phyloP scores from a whole-genome alignment of 2,329 filamentous ascomycete species.

The Aspergillus brasiliensis region DNA sequence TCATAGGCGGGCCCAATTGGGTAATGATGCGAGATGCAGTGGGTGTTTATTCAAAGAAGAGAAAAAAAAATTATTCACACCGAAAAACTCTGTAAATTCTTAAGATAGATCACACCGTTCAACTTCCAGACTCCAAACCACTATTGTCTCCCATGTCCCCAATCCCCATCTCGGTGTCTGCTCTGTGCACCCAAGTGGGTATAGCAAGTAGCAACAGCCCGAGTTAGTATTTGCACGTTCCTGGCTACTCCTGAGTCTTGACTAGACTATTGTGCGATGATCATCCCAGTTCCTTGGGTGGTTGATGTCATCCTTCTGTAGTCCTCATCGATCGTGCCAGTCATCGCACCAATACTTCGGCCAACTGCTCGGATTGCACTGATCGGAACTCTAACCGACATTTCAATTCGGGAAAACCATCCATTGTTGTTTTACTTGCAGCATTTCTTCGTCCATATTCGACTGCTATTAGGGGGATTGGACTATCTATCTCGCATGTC shows the following conservation, averaged over 20 bases:
- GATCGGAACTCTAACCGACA: background rate
- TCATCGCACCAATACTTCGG: background rate
- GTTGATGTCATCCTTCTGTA: background rate
- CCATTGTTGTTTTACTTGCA: background rate
- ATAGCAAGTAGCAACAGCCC: background rate
- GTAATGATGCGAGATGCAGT: background rate
- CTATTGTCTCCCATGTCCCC: background rate
- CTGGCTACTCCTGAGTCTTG: background rate
- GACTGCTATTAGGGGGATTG: no score
- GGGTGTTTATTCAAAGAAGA: background rate
- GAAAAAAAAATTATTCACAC: background rate
- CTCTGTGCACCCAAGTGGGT: background rate
- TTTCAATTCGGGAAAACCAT: background rate
- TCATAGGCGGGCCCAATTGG: background rate
- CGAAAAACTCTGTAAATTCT: background rate
- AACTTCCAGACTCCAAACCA: background rate
- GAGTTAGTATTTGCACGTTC: background rate
- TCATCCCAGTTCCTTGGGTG: background rate
- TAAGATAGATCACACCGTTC: background rate
- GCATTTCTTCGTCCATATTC: no score
- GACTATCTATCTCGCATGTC: no score
- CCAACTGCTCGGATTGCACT: no score
- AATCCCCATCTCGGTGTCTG: background rate
- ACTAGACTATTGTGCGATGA: background rate
- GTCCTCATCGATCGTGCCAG: background rate